Conservation (phyloP, 176 grass and related monocot species). For the Eragrostis nindensis region DNA sequence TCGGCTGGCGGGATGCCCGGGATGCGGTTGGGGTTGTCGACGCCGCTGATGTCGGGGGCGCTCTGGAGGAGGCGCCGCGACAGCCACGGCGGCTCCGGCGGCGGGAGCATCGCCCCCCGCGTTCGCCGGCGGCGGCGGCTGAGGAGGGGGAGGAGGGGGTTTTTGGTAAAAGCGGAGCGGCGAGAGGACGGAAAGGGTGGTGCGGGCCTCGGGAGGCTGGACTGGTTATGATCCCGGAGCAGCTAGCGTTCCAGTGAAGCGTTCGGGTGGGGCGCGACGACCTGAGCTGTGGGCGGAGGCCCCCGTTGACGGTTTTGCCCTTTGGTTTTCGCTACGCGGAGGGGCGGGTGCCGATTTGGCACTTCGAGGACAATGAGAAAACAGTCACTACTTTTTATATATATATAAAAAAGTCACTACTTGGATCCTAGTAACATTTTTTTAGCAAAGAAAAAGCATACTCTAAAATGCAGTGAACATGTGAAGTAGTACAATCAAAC, state of each 20-base stretch:
- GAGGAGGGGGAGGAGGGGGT: constrained; percentile 16
- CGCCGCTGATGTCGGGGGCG: not conserved
- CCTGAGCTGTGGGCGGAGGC: not conserved
- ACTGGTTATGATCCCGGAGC: constrained; percentile 40
- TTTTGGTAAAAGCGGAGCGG: constrained; percentile 29
- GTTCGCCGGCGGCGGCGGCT: not conserved
- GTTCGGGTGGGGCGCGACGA: constrained; percentile 8
- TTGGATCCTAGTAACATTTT: too few species aligned
- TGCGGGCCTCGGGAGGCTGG: constrained; percentile 21
- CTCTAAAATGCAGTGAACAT: too few species aligned
- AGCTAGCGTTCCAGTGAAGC: constrained; percentile 26
- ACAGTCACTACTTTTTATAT: too few species aligned
- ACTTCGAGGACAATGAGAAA: not conserved
- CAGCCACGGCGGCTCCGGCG: constrained; percentile 7
- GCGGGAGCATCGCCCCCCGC: constrained; percentile 50
- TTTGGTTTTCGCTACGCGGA: not conserved
- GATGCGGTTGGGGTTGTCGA: constrained; percentile 25
- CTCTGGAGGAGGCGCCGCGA: constrained; percentile 60
- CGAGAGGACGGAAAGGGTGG: constrained; percentile 26
- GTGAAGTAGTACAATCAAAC: too few species aligned
- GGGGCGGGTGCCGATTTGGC: not conserved
- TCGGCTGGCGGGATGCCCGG: constrained; percentile 51
- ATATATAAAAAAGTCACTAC: too few species aligned
- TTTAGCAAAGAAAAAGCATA: too few species aligned
- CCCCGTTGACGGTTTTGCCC: not conserved